Base-by-base conservation (phyloP, 768 basidiomycete species). In the Nevesoporus exiguus region DNA sequence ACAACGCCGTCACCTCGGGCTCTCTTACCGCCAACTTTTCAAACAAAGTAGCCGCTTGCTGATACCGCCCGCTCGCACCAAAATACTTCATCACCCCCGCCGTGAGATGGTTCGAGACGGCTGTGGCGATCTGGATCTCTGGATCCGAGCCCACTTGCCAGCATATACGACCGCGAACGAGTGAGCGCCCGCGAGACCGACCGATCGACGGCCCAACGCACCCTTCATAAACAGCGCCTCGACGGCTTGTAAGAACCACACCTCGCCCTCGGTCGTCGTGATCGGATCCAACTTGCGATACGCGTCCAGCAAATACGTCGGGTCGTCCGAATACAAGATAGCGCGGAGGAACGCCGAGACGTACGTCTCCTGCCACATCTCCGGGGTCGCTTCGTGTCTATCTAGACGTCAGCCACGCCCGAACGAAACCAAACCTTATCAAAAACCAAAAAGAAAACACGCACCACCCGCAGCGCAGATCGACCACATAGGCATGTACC, bases 131-230 rank as follows among this genome's bases (percentile, higher is more conserved):
- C 67, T 99, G 97, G 22, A 98, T 96, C 71, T 99, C 97, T 0
- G 97, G 97, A 59, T 98, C 97, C 0, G 94, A 97, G 3, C 96
- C 97, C 8, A 98, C 90, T 66, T 97, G 95, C 97, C 97, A 98
- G 31, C 96, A 94, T 95, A 59, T 21, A 33, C 19, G 24, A 36
- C 15, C 34, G 14, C 15, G 34, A 36, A 15, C 19, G 15, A 42
- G 33, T 7, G 11, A 9, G 17, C 27, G 50, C 13, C n/a, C n/a
- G 33, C 5, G 27, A 9, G 15, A 25, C 3, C n/a, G 10, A 0
- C 5, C 6, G 4, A 22, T 2, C 29, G 4, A 14, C 10, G 34
- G 8, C 24, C 11, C 36, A 5, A 47, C 44, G 15, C 24, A 85
- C 93, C 94, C 72, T 96, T 94, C 66, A 82, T 72, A 63, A 98